Evolutionary conservation across 192 early-diverging fungal genomes (phyloP).

Genomic region (Phlyctochytrium arcticum): DNA sequence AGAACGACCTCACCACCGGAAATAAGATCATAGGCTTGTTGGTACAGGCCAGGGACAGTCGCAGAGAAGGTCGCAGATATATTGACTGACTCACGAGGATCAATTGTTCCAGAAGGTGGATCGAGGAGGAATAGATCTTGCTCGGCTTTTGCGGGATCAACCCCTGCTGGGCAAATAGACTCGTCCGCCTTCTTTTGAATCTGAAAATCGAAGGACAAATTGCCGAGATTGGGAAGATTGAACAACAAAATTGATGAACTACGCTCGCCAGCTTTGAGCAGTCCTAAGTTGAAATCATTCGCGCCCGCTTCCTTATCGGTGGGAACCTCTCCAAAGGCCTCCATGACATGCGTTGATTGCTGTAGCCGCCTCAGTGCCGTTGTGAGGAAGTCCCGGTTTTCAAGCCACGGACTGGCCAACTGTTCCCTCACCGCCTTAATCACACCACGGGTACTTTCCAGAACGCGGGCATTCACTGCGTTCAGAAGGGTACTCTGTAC

Average conservation of each 20-base stretch:
- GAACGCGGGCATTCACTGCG: constrained; percentile 28
- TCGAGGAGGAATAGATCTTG: constrained; percentile 34
- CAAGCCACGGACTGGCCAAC: constrained; percentile 45
- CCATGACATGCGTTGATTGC: constrained; percentile 43
- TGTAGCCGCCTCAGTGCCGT: constrained; percentile 39
- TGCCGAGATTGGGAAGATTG: constrained; percentile 54
- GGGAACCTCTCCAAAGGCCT: constrained; percentile 25
- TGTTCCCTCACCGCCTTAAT: constrained; percentile 53
- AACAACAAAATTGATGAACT: constrained; percentile 40
- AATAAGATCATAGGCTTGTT: constrained; percentile 45
- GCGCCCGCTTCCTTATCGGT: constrained; percentile 17
- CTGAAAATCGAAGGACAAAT: constrained; percentile 43
- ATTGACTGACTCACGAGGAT: constrained; percentile 41
- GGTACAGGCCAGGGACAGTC: constrained; percentile 38
- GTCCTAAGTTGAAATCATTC: constrained; percentile 45
- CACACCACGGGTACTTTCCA: constrained; percentile 41
- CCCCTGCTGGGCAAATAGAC: constrained; percentile 28
- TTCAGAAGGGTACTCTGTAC: constrained; percentile 28
- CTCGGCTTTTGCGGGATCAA: not conserved
- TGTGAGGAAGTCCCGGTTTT: constrained; percentile 49
- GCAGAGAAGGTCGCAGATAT: constrained; percentile 41
- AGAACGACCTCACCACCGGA: constrained; percentile 50
- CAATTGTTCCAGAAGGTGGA: constrained; percentile 39
- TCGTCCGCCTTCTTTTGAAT: constrained; percentile 31
- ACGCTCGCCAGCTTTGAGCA: constrained; percentile 40